Conservation (phyloP, 257 asterid species). For the Solanum paucissectum region DNA sequence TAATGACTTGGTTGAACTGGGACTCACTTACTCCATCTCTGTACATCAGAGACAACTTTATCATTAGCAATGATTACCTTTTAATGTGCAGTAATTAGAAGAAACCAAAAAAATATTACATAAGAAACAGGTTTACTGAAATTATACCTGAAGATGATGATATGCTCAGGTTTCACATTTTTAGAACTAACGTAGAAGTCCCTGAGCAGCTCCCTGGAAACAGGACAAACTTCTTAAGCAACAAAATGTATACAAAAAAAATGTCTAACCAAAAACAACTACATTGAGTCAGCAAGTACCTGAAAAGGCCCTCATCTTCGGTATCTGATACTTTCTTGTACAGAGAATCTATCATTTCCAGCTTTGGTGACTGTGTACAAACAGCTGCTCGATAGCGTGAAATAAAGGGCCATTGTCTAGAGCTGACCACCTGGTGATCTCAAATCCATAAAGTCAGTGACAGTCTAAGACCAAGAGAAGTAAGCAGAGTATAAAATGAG, state of each 20-base stretch:
- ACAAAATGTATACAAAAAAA: not conserved
- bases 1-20: slow-evolving; percentile 65
- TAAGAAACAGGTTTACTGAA: not conserved
- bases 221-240: not conserved
- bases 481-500: not conserved
- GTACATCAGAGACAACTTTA: not conserved
- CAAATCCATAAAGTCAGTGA: not conserved
- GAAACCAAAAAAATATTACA: not conserved
- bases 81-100: not conserved
- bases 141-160: slow-evolving; percentile 56
- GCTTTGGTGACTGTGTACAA: slow-evolving; percentile 52
- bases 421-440: slow-evolving; percentile 49
- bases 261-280: not conserved
- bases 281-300: slow-evolving; percentile 15
- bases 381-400: slow-evolving; percentile 62
- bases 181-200: slow-evolving; percentile 40
- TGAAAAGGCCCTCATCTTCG: slow-evolving; percentile 47
- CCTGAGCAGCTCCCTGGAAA: slow-evolving; percentile 40
- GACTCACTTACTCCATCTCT: slow-evolving; percentile 81
- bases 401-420: slow-evolving; percentile 60
- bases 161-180: slow-evolving; percentile 35
- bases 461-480: not conserved
- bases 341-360: slow-evolving; percentile 56
- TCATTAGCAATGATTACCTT: not conserved
- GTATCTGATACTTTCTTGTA: slow-evolving; percentile 25